These are phyloP conservation scores for Fusarium oxysporum DNA, from an alignment of 2,329 filamentous ascomycete species.

Conservation along the genomic window DNA sequence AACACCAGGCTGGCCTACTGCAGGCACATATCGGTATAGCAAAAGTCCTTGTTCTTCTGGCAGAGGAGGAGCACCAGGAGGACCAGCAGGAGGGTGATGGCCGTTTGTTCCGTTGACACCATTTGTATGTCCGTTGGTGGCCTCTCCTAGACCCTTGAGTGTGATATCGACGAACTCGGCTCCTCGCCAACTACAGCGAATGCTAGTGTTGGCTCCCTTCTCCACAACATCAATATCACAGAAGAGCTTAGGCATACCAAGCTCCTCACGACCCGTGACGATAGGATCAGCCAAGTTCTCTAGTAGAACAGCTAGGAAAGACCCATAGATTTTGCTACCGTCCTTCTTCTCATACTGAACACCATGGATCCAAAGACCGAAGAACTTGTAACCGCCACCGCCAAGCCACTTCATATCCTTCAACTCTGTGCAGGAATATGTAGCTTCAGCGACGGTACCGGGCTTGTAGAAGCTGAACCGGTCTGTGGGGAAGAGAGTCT, in stretches of 20 bases:
- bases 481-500: conserved; percentile 59
- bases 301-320: conserved; percentile 68
- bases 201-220: background rate
- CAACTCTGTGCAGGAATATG: conserved; percentile 56
- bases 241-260: conserved; percentile 71
- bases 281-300: conserved; percentile 71
- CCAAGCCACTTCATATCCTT: conserved; percentile 70
- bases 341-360: conserved; percentile 66
- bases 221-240: conserved; percentile 59
- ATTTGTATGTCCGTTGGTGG: background rate
- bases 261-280: conserved; percentile 68
- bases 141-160: background rate
- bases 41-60: conserved; percentile 34
- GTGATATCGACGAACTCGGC: conserved; percentile 16
- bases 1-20: conserved; percentile 8
- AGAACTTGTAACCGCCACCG: conserved; percentile 67
- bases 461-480: conserved; percentile 57
- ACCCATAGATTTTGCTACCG: conserved; percentile 61
- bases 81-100: background rate
- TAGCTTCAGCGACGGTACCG: conserved; percentile 58
- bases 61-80: background rate
- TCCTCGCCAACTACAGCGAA: conserved; percentile 30
- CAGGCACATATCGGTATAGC: conserved; percentile 16
- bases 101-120: background rate
- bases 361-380: conserved; percentile 72